A percentile compares a stretch with the other conserved stretches of the same genome.
Evolutionary conservation across 1,139 yeast genomes (phyloP).

Genomic region (Maudiozyma humilis): DNA sequence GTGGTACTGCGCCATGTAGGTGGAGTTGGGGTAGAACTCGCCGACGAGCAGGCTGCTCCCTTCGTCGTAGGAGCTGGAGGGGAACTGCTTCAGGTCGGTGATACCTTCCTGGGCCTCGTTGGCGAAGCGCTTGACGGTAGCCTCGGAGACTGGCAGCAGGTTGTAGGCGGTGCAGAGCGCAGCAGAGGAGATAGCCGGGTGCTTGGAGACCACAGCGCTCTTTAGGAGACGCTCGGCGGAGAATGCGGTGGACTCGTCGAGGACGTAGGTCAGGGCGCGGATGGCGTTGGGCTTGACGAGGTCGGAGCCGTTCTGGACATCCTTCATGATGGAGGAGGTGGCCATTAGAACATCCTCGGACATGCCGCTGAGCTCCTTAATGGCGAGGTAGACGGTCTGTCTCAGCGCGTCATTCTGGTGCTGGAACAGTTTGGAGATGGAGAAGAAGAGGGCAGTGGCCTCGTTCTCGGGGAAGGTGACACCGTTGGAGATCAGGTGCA

Average conservation of each 20-base stretch:
- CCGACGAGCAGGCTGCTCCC: constrained; percentile 14
- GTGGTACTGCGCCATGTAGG: constrained; percentile 88
- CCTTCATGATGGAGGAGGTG: constrained; percentile 95
- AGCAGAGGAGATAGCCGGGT: constrained; percentile 84
- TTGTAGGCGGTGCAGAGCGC: constrained; percentile 89
- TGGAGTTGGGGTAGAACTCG: constrained; percentile 47
- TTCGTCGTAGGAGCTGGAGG: constrained; percentile 30
- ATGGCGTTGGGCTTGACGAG: constrained; percentile 91
- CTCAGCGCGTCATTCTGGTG: constrained; percentile 86
- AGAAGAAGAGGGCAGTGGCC: constrained; percentile 86
- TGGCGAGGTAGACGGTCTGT: constrained; percentile 88
- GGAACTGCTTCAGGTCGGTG: constrained; percentile 56
- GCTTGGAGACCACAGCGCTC: constrained; percentile 84
- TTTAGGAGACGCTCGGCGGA: constrained; percentile 91
- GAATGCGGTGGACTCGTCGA: constrained; percentile 87
- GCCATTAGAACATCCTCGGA: constrained; percentile 96
- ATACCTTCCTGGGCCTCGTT: constrained; percentile 90
- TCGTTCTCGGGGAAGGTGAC: constrained; percentile 83
- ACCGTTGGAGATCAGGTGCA: constrained; percentile 70
- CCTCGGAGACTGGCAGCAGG: constrained; percentile 79
- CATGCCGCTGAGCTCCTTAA: constrained; percentile 76
- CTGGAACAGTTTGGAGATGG: constrained; percentile 89
- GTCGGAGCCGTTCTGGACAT: constrained; percentile 81
- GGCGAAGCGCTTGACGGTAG: constrained; percentile 85
- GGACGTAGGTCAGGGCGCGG: constrained; percentile 79